Evolutionary conservation across 2,329 filamentous ascomycete genomes (phyloP).

Genomic region (Diaporthe sp.): DNA sequence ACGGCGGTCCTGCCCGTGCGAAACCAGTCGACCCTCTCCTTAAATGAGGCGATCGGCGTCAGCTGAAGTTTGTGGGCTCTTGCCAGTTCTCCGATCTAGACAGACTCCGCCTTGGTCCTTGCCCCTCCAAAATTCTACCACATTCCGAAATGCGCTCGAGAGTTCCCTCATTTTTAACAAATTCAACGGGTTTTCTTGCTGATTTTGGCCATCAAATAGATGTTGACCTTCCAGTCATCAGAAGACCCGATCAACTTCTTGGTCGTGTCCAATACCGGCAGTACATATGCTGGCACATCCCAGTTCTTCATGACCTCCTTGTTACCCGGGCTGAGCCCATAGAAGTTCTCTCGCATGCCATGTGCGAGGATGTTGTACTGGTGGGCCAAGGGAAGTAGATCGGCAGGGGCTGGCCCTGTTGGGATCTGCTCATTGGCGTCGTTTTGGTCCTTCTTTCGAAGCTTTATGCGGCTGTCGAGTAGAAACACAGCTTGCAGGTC

Average conservation of each 20-base stretch:
- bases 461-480: neutral
- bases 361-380: neutral
- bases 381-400: neutral
- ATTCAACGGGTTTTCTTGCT: neutral
- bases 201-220: neutral
- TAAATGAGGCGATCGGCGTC: too few species aligned
- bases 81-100: neutral
- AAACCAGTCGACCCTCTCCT: too few species aligned
- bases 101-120: neutral
- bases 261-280: neutral
- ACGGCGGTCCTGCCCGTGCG: too few species aligned
- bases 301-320: neutral
- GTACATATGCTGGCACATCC: neutral
- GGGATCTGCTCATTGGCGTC: neutral
- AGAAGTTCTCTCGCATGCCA: neutral
- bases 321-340: neutral
- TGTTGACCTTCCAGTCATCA: neutral
- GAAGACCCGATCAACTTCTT: neutral
- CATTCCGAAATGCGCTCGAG: neutral
- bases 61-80: neutral
- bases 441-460: neutral
- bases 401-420: neutral
- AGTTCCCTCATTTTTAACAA: neutral
- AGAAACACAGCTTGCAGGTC: neutral
- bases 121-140: too few species aligned